Base-by-base conservation (phyloP, 257 asterid species). In the Linderniella brevidens region DNA sequence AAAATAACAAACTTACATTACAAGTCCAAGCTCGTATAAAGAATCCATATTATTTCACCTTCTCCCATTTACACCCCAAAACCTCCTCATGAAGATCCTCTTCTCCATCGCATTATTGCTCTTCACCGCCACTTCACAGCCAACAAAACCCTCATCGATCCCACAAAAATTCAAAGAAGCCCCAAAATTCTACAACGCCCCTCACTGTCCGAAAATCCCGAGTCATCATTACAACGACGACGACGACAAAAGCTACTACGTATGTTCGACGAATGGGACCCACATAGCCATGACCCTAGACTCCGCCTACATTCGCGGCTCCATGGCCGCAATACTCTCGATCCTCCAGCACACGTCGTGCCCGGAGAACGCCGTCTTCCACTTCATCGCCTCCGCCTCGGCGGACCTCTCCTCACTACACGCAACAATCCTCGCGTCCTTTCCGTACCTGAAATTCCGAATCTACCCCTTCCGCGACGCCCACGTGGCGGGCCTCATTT, bases 101-200 rank as follows among this genome's bases (percentile, higher is more conserved):
- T 25, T 25, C 32, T 25, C 32, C 32, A 2, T 25, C 32, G 6
- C 6, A 25, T 25, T 25, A 3, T 25, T 25, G 32, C 3, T 25
- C 32, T 2, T 25, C 32, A 25, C 3, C 32, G 6, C 32, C 32
- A 2, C 32, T 3, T 6, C 6, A 25, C 3, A 2, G 3, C 6
- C 32, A 25, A 2, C 32, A 3, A 25, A 25, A 3, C 32, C 32
- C 32, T 25, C 32, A 2, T 25, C 43, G 9, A 39, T 39, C 15
- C 13, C 54, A 10, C 54, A 32, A 18, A 32, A 11, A 9, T 50
- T 50, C 20, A 36, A 35, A 25, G 55, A 50, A 37, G 55, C 55
- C 45, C 55, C 55, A 10, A 36, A 50, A 37, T 50, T 35, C 55
- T 50, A 50, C 55, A 50, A 50, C 35, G 43, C 55, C 13, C 44